Percentiles rank a stretch among this genome's conserved stretches.
Evolutionary conservation across 345 rosid species (phyloP).

Genomic region (Citrus australasica): DNA sequence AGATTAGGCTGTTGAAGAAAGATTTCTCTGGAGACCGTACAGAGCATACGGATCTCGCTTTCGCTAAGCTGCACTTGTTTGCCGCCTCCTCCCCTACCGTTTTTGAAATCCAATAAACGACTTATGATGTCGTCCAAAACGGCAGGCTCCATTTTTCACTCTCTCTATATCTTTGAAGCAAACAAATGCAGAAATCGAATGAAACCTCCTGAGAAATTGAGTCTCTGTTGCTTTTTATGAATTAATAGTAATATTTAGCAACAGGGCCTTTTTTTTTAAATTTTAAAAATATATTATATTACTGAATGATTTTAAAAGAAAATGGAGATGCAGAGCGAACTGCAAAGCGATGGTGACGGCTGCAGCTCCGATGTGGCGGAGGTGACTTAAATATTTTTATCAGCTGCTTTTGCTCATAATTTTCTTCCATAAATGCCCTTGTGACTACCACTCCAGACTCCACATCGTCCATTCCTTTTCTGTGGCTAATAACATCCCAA

Average conservation of each 20-base stretch:
- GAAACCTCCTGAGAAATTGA: not conserved
- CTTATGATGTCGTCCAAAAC: constrained; percentile 67
- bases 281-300: not conserved
- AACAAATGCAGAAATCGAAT: not conserved
- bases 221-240: not conserved
- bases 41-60: constrained; percentile 84
- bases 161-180: not conserved
- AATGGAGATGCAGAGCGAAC: not conserved
- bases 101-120: constrained; percentile 60
- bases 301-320: not conserved
- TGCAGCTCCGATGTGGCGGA: constrained; percentile 33
- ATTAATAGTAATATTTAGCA: not conserved
- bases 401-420: not conserved
- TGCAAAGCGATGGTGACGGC: not conserved
- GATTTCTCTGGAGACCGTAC: constrained; percentile 57
- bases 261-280: not conserved
- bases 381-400: not conserved
- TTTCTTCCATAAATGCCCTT: constrained; percentile 18
- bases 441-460: too few relatives aligned
- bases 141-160: constrained; percentile 56
- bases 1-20: constrained; percentile 88
- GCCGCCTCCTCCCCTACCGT: constrained; percentile 56
- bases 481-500: not conserved
- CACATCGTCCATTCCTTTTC: not conserved
- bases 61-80: constrained; percentile 82